Evolutionary conservation across 208 protist genomes (phyloP).

Genomic region (Trichomonas gallinae): DNA sequence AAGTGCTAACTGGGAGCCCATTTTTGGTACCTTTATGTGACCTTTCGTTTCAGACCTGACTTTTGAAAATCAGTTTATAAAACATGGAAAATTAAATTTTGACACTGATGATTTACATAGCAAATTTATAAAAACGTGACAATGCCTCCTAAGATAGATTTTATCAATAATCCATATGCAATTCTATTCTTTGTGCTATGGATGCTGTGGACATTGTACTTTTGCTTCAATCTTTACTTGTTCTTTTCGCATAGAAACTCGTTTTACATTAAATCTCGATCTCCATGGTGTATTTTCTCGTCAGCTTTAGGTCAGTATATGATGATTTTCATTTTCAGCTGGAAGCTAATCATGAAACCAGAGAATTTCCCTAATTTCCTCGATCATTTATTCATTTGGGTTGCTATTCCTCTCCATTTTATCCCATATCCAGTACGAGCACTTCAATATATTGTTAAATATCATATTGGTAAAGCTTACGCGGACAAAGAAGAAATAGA

Average conservation of each 20-base stretch:
- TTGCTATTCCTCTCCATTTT: not conserved
- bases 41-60: no score
- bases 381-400: not conserved
- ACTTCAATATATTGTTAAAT: not conserved
- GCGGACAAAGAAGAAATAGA: not conserved
- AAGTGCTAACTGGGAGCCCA: no score
- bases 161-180: not conserved
- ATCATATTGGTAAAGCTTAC: not conserved
- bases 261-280: not conserved
- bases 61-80: no score
- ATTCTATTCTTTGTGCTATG: not conserved
- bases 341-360: not conserved
- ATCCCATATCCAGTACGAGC: not conserved
- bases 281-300: not conserved
- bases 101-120: no score
- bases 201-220: not conserved
- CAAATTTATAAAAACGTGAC: no score
- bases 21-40: no score
- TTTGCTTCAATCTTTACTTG: not conserved
- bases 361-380: not conserved
- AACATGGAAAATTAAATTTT: no score
- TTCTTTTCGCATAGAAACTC: not conserved
- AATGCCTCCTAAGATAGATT: not conserved
- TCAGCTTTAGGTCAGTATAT: slow-evolving; percentile 4
- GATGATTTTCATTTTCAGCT: not conserved